These are phyloP conservation scores for Rhododendron kiyosumense DNA, from an alignment of 148 eudicot genomes.

Conservation along the genomic window DNA sequence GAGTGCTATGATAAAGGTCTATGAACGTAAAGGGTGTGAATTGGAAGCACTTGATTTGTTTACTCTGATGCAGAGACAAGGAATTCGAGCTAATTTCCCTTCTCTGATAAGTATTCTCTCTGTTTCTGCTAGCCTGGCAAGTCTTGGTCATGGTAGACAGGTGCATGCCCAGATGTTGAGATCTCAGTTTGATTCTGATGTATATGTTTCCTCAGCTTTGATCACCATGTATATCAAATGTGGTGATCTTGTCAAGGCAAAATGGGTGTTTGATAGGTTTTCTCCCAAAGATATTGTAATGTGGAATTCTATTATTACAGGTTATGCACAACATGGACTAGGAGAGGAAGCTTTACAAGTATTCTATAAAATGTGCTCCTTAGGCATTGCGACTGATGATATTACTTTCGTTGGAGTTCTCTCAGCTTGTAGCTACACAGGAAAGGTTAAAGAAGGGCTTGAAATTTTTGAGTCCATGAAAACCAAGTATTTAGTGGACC, in stretches of 20 bases:
- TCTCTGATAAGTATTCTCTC: conserved; percentile 40
- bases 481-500: conserved; percentile 30
- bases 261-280: conserved; percentile 34
- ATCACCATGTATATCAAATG: conserved; percentile 46
- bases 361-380: conserved; percentile 29
- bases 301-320: conserved; percentile 53
- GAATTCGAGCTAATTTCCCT: conserved; percentile 28
- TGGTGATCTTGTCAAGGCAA: conserved; percentile 45
- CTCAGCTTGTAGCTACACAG: conserved; percentile 46
- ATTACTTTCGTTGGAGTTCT: conserved; percentile 51
- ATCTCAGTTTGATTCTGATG: conserved; percentile 33
- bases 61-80: conserved; percentile 33
- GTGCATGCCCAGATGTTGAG: conserved; percentile 37
- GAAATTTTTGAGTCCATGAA: conserved; percentile 36
- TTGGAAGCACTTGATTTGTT: conserved; percentile 34
- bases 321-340: conserved; percentile 23
- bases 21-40: conserved; percentile 37
- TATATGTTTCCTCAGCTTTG: conserved; percentile 39
- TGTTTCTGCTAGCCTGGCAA: conserved; percentile 43
- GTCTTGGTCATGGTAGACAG: conserved; percentile 45
- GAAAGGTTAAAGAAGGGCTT: conserved; percentile 45
- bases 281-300: conserved; percentile 36
- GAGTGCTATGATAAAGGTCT: conserved; percentile 44
- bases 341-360: conserved; percentile 17
- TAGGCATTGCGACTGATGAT: conserved; percentile 31